Conservation (phyloP, 805 yeast species). For the Schwanniomyces polymorphus region DNA sequence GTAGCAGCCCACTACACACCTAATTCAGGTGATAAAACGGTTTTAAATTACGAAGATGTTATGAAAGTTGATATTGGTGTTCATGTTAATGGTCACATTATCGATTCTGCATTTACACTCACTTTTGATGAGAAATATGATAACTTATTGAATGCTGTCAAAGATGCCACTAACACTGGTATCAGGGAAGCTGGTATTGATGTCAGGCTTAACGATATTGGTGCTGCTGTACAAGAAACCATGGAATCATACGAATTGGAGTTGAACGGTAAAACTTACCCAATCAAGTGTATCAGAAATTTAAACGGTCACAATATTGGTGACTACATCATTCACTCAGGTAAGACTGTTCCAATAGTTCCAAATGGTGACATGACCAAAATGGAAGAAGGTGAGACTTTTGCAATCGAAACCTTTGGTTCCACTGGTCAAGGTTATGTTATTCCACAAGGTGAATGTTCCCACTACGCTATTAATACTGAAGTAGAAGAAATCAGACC, state of each 20-base stretch:
- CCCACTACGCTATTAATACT: slow-evolving; percentile 78
- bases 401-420: slow-evolving; percentile 98
- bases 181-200: slow-evolving; percentile 92
- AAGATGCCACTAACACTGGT: slow-evolving; percentile 93
- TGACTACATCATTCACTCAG: slow-evolving; percentile 85
- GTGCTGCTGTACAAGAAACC: slow-evolving; percentile 93
- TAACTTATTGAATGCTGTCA: slow-evolving; percentile 77
- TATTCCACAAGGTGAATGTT: slow-evolving; percentile 82
- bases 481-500: slow-evolving; percentile 42
- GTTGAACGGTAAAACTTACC: slow-evolving; percentile 79
- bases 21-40: slow-evolving; percentile 87
- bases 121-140: slow-evolving; percentile 86
- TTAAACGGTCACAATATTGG: slow-evolving; percentile 93
- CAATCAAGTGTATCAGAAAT: slow-evolving; percentile 86
- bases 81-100: slow-evolving; percentile 89
- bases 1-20: slow-evolving; percentile 99
- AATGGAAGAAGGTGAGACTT: slow-evolving; percentile 98
- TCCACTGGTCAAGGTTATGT: slow-evolving; percentile 95
- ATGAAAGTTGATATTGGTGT: slow-evolving; percentile 97
- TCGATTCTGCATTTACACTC: slow-evolving; percentile 93
- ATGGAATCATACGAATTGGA: slow-evolving; percentile 97
- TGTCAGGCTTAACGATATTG: slow-evolving; percentile 91
- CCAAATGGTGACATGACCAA: slow-evolving; percentile 91
- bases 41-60: slow-evolving; percentile 82
- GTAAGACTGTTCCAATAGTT: slow-evolving; percentile 95